Evolutionary conservation across 2,329 filamentous ascomycete genomes (phyloP).

Genomic region (Aspergillus felis): DNA sequence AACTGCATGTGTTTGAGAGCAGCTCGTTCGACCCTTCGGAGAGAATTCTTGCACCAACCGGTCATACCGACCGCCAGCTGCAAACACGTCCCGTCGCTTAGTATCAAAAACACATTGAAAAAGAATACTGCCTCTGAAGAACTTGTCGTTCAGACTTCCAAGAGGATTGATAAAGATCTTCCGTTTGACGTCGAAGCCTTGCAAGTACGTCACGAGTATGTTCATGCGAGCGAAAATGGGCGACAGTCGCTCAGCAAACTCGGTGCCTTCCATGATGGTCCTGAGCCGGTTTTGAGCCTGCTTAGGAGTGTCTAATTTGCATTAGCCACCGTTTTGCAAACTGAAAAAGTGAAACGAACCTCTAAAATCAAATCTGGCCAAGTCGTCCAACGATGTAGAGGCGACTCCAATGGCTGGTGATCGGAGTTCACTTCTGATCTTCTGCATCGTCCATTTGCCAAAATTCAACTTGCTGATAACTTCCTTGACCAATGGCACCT

Average conservation of each 20-base stretch:
- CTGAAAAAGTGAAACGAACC: conserved; percentile 48
- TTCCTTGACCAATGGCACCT: conserved; percentile 72
- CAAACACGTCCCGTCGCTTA: conserved; percentile 74
- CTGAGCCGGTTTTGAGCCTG: conserved; percentile 65
- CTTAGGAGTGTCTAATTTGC: conserved; percentile 63
- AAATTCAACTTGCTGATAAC: conserved; percentile 84
- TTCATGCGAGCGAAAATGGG: conserved; percentile 71
- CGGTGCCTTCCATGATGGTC: conserved; percentile 52
- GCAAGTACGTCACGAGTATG: conserved; percentile 71
- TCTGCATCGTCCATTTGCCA: conserved; percentile 73
- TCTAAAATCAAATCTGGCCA: conserved; percentile 87
- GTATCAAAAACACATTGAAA: conserved; percentile 93
- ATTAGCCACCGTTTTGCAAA: conserved; percentile 51
- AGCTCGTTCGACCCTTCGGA: conserved; percentile 61
- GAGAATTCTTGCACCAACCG: conserved; percentile 79
- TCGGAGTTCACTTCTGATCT: conserved; percentile 75
- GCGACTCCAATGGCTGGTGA: conserved; percentile 78
- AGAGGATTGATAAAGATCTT: conserved; percentile 83
- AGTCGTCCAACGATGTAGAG: conserved; percentile 83
- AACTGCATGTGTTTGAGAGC: conserved; percentile 72
- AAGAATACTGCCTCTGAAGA: conserved; percentile 79
- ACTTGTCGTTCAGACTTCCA: conserved; percentile 84
- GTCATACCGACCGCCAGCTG: conserved; percentile 91
- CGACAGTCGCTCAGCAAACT: conserved; percentile 49
- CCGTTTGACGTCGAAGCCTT: conserved; percentile 67